These are phyloP conservation scores for Hordeum marinum DNA, from an alignment of 176 grass and related monocot genomes.

Conservation along the genomic window DNA sequence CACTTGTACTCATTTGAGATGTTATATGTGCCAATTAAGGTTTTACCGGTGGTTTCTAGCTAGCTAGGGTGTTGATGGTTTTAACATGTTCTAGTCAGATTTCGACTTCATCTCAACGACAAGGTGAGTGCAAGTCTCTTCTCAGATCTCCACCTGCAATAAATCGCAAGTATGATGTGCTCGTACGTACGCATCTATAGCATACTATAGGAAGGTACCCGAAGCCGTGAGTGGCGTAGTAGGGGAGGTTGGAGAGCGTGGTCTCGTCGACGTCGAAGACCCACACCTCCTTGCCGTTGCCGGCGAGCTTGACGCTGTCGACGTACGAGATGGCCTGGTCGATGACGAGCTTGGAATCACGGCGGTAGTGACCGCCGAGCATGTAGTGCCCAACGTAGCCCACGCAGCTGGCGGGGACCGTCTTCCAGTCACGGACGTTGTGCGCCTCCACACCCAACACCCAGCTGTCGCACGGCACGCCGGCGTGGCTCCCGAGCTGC, in stretches of 20 bases:
- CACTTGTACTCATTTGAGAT: background rate
- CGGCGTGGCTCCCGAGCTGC: background rate
- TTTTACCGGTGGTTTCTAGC: too few species aligned
- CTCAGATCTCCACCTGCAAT: background rate
- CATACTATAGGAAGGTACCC: background rate
- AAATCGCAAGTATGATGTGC: background rate
- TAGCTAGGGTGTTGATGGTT: background rate
- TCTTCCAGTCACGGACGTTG: conserved; percentile 33
- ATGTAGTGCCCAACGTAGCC: conserved; percentile 42
- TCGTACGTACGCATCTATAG: background rate
- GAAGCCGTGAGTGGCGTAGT: conserved; percentile 40
- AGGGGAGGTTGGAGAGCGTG: conserved; percentile 47
- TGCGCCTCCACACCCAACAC: conserved; percentile 33
- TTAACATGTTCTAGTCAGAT: background rate
- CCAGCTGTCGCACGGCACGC: background rate
- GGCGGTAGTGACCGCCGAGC: conserved; percentile 28
- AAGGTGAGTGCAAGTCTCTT: background rate
- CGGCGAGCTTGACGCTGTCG: conserved; percentile 6
- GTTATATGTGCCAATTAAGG: too few species aligned
- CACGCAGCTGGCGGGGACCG: conserved; percentile 22
- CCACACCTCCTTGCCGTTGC: conserved; percentile 45
- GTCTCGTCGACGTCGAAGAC: conserved; percentile 62
- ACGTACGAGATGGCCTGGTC: conserved; percentile 36
- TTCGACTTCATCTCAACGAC: background rate
- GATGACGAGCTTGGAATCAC: conserved; percentile 31